Evolutionary conservation across 2,329 filamentous ascomycete species (phyloP), one percentile per base, ranked within the genome.

Genomic region (Paraconiothyrium brasiliense): DNA sequence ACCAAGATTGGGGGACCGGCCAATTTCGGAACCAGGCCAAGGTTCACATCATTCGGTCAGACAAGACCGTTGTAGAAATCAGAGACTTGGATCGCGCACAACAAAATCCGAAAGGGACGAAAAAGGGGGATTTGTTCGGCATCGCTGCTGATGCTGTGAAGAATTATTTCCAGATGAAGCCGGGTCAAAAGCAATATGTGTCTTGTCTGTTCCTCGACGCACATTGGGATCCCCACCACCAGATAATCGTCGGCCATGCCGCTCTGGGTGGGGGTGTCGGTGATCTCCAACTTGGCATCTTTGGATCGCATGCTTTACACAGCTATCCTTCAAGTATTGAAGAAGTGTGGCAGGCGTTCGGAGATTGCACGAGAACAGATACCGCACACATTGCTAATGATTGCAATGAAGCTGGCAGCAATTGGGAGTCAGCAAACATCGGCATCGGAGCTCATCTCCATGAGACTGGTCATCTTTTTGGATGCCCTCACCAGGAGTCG

Each of bases 371-470:
- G 2, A 88, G 90, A 35, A 97, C 93, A 0, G 92, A 98, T 74
- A 92, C 89, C 10, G 86, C 88, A 43, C 86, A 87, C 69, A 89
- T 97, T 41, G 91, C 91, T 16, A 97, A 97, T 71, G 92, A 97
- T 75, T 92, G 89, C 76, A 91, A 91, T 69, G 92, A 97, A 67
- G 90, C 90, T 7, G 94, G 94, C 27, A 97, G 92, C 74, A 95
- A 89, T 50, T 98, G 94, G 94, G 94, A 98, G 77, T 89, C 93
- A n/a, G 93, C 92, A 30, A 97, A 94, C 70, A 91, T 97, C 63
- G 94, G 94, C 34, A 96, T 98, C 66, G 94, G 94, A 8, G 94
- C 93, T 10, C 94, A 98, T 78, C 79, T 98, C 51, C 94, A 97
- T 77, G 93, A 97, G 79, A 91, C 91, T 0, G 94, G 94, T 3